phyloP scores from a whole-genome alignment of 2,329 filamentous ascomycete genomes.

The Madurella mycetomatis region DNA sequence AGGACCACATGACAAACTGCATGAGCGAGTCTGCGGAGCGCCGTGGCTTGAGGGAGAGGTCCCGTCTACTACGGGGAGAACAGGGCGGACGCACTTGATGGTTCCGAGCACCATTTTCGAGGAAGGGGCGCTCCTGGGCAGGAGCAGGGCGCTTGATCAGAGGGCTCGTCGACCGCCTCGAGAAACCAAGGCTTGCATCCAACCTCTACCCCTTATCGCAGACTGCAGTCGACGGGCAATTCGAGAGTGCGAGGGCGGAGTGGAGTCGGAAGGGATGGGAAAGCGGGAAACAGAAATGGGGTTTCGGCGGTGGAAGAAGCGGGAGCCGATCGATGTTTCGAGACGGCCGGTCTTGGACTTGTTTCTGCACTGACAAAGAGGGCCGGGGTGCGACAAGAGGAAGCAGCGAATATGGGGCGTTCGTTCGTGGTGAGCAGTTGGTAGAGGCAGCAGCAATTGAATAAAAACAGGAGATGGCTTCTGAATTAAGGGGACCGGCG shows the following conservation, averaged over 20 bases:
- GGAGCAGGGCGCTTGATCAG: slow-evolving; percentile 30
- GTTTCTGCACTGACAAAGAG: slow-evolving; percentile 15
- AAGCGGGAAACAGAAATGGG: slow-evolving; percentile 14
- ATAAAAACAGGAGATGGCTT: slow-evolving; percentile 15
- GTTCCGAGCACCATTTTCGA: slow-evolving; percentile 59
- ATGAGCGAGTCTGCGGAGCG: background rate
- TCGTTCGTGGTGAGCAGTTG: slow-evolving; percentile 2
- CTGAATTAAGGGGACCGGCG: slow-evolving; percentile 19
- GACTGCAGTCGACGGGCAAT: slow-evolving; percentile 22
- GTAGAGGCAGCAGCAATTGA: slow-evolving; percentile 14
- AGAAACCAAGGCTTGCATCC: slow-evolving; percentile 18
- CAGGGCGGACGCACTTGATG: slow-evolving; percentile 52
- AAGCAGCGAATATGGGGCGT: background rate
- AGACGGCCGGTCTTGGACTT: slow-evolving; percentile 7
- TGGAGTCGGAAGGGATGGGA: slow-evolving; percentile 25
- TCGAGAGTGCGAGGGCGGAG: slow-evolving; percentile 21
- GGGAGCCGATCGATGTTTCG: slow-evolving; percentile 18
- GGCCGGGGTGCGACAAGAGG: slow-evolving; percentile 6
- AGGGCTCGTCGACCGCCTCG: slow-evolving; percentile 15
- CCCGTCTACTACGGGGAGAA: slow-evolving; percentile 16
- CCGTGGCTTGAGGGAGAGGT: slow-evolving; percentile 1
- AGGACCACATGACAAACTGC: slow-evolving; percentile 9
- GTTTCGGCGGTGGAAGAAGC: slow-evolving; percentile 16
- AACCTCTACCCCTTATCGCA: slow-evolving; percentile 25
- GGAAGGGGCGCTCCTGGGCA: slow-evolving; percentile 34